Evolutionary conservation across 768 basidiomycete species (phyloP).

Genomic region (Naganishia antarctica): DNA sequence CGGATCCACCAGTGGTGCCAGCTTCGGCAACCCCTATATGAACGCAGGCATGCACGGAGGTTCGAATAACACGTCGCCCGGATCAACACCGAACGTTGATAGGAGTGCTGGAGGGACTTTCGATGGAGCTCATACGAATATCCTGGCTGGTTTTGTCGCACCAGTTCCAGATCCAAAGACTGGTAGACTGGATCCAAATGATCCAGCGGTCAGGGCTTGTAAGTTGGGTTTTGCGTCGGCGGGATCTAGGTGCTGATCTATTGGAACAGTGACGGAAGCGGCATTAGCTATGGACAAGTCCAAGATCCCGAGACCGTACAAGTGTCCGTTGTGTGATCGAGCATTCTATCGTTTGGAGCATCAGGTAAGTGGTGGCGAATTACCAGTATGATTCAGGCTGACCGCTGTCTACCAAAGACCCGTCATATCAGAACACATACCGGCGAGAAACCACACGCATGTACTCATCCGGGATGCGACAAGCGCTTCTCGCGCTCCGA

Average conservation of each 20-base stretch:
- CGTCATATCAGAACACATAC: slow-evolving; percentile 98
- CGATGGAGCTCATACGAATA: too few relatives aligned
- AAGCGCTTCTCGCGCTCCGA: slow-evolving; percentile 98
- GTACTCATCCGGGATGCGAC: slow-evolving; percentile 88
- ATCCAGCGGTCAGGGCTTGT: slow-evolving; percentile 48
- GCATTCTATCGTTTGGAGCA: slow-evolving; percentile 96
- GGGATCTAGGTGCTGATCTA: not conserved
- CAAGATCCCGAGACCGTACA: slow-evolving; percentile 75
- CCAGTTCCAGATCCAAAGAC: slow-evolving; percentile 48
- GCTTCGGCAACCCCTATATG: not conserved
- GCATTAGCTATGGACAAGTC: slow-evolving; percentile 52
- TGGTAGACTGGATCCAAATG: slow-evolving; percentile 49
- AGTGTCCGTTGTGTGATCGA: slow-evolving; percentile 91
- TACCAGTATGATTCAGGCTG: too few relatives aligned
- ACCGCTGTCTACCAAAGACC: slow-evolving; percentile 58
- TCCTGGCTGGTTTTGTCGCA: slow-evolving; percentile 16
- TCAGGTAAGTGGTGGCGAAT: slow-evolving; percentile 62
- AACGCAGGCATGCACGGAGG: not conserved
- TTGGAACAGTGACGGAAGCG: slow-evolving; percentile 43
- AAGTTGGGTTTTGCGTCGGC: not conserved
- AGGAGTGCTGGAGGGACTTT: too few relatives aligned
- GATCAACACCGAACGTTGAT: slow-evolving; percentile 2
- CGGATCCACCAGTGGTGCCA: slow-evolving; percentile 4
- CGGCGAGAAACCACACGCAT: slow-evolving; percentile 93
- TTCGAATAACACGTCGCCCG: not conserved